Evolutionary conservation across 495 filamentous ascomycete genomes (phyloP).

Genomic region (Trichoderma virens): DNA sequence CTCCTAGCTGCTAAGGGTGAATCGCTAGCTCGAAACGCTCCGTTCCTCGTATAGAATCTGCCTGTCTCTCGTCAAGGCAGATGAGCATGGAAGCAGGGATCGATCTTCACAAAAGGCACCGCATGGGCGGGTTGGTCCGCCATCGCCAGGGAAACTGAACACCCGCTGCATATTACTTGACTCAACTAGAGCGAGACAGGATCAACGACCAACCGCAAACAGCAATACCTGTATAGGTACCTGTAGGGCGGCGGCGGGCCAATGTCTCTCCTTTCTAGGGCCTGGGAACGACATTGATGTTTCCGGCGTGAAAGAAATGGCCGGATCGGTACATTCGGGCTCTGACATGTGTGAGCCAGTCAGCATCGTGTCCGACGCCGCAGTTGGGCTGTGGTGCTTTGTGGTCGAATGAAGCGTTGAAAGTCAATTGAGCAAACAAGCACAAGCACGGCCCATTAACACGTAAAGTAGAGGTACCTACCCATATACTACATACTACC

Average conservation of each 20-base stretch:
- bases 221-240: too few relatives aligned
- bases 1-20: too few relatives aligned
- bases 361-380: not conserved
- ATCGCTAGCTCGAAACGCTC: not conserved
- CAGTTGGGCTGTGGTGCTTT: not conserved
- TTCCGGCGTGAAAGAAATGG: not conserved
- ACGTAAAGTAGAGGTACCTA: not conserved
- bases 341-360: not conserved
- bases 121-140: too few relatives aligned
- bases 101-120: not conserved
- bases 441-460: too few relatives aligned
- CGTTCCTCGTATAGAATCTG: not conserved
- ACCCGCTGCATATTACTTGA: not conserved
- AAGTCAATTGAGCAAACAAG: not conserved
- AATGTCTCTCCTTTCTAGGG: slow-evolving; percentile 7
- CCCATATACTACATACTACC: too few relatives aligned
- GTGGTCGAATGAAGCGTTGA: not conserved
- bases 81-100: not conserved
- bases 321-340: not conserved
- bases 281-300: not conserved
- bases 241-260: not conserved
- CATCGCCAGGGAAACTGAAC: slow-evolving; percentile 4
- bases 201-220: not conserved
- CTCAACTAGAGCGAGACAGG: not conserved
- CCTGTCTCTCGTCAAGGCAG: not conserved